These are phyloP conservation scores for Russula earlei DNA, from an alignment of 768 basidiomycete species.

Conservation along the genomic window DNA sequence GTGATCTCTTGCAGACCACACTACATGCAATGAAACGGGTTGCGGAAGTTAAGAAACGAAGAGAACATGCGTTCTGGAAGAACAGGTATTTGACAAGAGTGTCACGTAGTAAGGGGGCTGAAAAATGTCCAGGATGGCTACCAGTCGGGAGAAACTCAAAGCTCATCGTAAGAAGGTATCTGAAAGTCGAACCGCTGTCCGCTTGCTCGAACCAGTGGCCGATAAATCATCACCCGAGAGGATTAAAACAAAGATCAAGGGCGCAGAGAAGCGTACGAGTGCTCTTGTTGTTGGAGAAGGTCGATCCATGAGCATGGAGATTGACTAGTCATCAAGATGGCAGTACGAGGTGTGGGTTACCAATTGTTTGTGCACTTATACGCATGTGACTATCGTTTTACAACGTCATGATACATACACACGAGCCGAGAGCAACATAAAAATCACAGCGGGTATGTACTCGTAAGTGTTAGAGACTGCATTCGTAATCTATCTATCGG, in stretches of 20 bases:
- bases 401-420: background rate
- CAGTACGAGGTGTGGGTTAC: background rate
- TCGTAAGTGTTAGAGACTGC: background rate
- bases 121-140: constrained; percentile 58
- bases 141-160: constrained; percentile 67
- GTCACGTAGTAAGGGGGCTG: background rate
- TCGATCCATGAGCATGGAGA: constrained; percentile 85
- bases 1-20: constrained; percentile 86
- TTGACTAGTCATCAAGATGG: constrained; percentile 41
- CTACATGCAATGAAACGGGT: constrained; percentile 95
- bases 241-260: constrained; percentile 72
- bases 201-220: constrained; percentile 55
- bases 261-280: constrained; percentile 49
- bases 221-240: constrained; percentile 37
- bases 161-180: constrained; percentile 59
- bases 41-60: constrained; percentile 79
- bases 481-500: constrained; percentile 31
- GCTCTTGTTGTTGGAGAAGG: constrained; percentile 79
- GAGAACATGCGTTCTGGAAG: constrained; percentile 96
- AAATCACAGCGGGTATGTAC: background rate
- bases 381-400: background rate
- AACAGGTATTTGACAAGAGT: constrained; percentile 43
- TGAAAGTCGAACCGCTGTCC: constrained; percentile 46
- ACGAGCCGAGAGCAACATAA: background rate
- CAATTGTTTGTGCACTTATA: background rate